A percentile compares a stretch with the other conserved stretches of the same genome.
Conservation (phyloP, 768 basidiomycete species). For the Boletales sp. region DNA sequence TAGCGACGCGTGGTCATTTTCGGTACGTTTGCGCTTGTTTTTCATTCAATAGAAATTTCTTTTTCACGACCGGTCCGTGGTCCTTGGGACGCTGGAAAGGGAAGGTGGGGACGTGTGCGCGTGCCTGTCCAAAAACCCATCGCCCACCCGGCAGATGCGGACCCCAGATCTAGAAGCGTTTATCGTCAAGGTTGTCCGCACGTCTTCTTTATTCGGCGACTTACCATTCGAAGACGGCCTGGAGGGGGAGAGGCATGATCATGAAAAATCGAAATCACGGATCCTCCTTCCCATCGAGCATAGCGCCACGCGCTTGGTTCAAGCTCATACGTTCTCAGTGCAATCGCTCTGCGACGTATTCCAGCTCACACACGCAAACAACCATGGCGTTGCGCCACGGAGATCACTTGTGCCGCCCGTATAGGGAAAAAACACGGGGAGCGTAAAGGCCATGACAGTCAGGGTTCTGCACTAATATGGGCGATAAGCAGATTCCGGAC, state of each 20-base stretch:
- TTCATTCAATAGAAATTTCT: too few relatives aligned
- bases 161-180: constrained; percentile 6
- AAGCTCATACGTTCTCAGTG: too few relatives aligned
- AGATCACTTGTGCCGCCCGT: too few relatives aligned
- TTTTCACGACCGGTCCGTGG: too few relatives aligned
- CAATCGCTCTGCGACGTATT: too few relatives aligned
- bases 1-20: not conserved
- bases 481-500: constrained; percentile 14
- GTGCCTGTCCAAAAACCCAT: constrained; percentile 2
- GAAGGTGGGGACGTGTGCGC: too few relatives aligned
- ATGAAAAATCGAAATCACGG: not conserved
- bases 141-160: not conserved
- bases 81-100: too few relatives aligned
- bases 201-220: constrained; percentile 5
- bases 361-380: too few relatives aligned
- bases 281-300: not conserved
- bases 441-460: not conserved
- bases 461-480: constrained; percentile 7
- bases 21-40: too few relatives aligned
- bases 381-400: too few relatives aligned
- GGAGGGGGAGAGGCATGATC: not conserved
- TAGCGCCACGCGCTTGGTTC: too few relatives aligned
- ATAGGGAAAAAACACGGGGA: constrained; percentile 5
- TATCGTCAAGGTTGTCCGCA: not conserved
- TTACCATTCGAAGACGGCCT: constrained; percentile 8